These are phyloP conservation scores for Penicillium paneum DNA, from an alignment of 2,329 filamentous ascomycete genomes.

Conservation along the genomic window DNA sequence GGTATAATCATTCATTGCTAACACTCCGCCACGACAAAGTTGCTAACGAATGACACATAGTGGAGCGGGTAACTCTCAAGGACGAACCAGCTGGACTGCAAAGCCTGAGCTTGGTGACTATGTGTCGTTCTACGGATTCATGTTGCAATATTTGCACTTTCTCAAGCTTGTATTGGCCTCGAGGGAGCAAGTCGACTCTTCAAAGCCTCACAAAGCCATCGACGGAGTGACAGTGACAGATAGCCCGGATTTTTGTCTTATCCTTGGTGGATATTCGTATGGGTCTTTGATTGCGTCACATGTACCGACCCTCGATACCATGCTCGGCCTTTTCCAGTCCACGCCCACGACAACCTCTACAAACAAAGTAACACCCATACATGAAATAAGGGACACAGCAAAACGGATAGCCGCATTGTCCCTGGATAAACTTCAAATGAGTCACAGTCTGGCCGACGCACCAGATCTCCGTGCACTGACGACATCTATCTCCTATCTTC, in stretches of 20 bases:
- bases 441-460: background rate
- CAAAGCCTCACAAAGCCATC: background rate
- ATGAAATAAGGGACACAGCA: constrained; percentile 69
- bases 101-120: constrained; percentile 80
- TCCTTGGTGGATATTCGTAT: constrained; percentile 85
- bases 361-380: constrained; percentile 58
- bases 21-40: background rate
- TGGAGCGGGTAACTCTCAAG: constrained; percentile 71
- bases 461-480: constrained; percentile 5
- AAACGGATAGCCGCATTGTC: constrained; percentile 64
- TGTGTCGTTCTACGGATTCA: constrained; percentile 74
- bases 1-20: constrained; percentile 49
- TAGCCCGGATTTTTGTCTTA: constrained; percentile 32
- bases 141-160: constrained; percentile 67
- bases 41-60: constrained; percentile 46
- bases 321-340: constrained; percentile 59
- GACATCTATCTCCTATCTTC: constrained; percentile 47
- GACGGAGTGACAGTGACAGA: background rate
- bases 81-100: constrained; percentile 82
- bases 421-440: constrained; percentile 44
- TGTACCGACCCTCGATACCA: constrained; percentile 58
- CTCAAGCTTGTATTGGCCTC: constrained; percentile 40
- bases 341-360: constrained; percentile 35
- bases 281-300: constrained; percentile 77
- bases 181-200: background rate